These are phyloP conservation scores for Aureobasidium leucospermi DNA, from an alignment of 2,329 filamentous ascomycete species.

Conservation along the genomic window DNA sequence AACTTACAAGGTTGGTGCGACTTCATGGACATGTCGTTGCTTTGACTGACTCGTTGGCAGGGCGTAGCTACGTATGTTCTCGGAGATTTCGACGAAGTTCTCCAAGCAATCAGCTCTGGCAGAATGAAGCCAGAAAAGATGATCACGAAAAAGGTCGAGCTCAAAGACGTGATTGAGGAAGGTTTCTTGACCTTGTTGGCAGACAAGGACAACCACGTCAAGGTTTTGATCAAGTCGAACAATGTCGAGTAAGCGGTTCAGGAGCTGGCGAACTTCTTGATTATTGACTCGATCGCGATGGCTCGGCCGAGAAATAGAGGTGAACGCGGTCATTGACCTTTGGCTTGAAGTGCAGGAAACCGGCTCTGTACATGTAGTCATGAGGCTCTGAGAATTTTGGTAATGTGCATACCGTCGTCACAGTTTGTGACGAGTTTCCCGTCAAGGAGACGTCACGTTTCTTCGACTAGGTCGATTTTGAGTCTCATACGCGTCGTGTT, in stretches of 20 bases:
- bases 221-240: conserved; percentile 34
- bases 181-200: conserved; percentile 42
- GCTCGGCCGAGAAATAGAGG: background rate
- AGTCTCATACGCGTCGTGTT: background rate
- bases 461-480: background rate
- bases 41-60: background rate
- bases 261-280: background rate
- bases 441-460: background rate
- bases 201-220: conserved; percentile 44
- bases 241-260: background rate
- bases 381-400: background rate
- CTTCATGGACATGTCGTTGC: too few species aligned
- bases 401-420: background rate
- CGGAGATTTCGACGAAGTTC: conserved; percentile 44
- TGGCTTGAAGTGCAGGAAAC: background rate
- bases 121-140: conserved; percentile 38
- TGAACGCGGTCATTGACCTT: background rate
- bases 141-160: conserved; percentile 42
- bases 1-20: conserved; percentile 35
- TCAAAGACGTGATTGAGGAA: conserved; percentile 40
- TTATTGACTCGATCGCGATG: background rate
- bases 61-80: conserved; percentile 44
- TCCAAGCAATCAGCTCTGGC: conserved; percentile 41
- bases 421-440: background rate
- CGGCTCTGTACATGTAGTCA: conserved; percentile 7